Evolutionary conservation across 805 yeast genomes (phyloP).

Genomic region (Spathaspora gorwiae): DNA sequence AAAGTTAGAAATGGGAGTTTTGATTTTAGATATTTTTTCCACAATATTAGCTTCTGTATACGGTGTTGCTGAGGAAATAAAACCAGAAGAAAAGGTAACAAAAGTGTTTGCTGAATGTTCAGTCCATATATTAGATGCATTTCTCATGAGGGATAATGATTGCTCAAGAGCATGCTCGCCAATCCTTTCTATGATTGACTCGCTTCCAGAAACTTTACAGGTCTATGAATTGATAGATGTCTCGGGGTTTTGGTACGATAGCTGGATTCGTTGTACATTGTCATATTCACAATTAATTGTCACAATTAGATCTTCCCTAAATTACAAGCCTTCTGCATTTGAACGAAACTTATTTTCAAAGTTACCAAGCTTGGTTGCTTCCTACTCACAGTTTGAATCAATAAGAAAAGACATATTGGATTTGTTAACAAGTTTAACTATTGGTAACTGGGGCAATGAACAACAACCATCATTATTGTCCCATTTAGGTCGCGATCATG

Average conservation of each 20-base stretch:
- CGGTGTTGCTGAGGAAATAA: conserved; percentile 44
- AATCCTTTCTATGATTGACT: conserved; percentile 46
- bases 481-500: conserved; percentile 64
- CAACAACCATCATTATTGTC: conserved; percentile 75
- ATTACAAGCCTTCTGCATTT: conserved; percentile 54
- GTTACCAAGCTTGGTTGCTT: conserved; percentile 52
- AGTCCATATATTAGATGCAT: conserved; percentile 46
- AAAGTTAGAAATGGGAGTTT: conserved; percentile 56
- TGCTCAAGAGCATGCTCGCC: conserved; percentile 54
- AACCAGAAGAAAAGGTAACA: conserved; percentile 36
- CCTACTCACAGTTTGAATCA: conserved; percentile 47
- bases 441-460: conserved; percentile 43
- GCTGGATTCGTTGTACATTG: conserved; percentile 49
- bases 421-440: conserved; percentile 54
- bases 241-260: conserved; percentile 43
- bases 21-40: conserved; percentile 50
- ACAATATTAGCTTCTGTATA: conserved; percentile 50
- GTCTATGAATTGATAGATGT: conserved; percentile 39
- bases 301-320: conserved; percentile 48
- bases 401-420: conserved; percentile 51
- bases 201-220: conserved; percentile 33
- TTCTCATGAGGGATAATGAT: conserved; percentile 48
- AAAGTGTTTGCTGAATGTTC: conserved; percentile 50
- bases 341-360: conserved; percentile 57
- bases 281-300: conserved; percentile 55